Percentiles rank a stretch among this genome's conserved stretches.
phyloP scores from a whole-genome alignment of 331 rosid genomes.

The Erythrophleum ivorense region DNA sequence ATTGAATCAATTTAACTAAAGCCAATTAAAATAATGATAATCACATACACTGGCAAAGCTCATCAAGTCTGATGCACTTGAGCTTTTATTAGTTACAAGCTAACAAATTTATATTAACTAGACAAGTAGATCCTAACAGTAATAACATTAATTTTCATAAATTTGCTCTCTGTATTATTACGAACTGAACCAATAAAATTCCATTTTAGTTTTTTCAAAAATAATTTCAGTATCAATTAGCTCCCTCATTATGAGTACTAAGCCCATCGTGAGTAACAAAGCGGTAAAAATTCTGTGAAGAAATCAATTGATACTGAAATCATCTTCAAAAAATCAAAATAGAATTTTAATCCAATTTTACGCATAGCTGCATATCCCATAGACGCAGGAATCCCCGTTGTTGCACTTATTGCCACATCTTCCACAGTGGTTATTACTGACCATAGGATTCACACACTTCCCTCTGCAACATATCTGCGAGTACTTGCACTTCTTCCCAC shows the following conservation, averaged over 20 bases:
- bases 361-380: constrained; percentile 75
- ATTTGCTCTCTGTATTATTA: neutral
- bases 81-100: neutral
- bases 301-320: neutral
- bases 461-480: constrained; percentile 68
- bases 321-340: too few species aligned
- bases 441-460: constrained; percentile 55
- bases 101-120: neutral
- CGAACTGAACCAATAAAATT: neutral
- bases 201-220: too few species aligned
- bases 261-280: too few species aligned
- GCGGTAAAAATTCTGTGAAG: too few species aligned
- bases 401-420: constrained; percentile 56
- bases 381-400: constrained; percentile 50
- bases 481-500: constrained; percentile 68
- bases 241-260: too few species aligned
- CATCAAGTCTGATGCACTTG: neutral
- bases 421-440: constrained; percentile 59
- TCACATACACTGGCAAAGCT: neutral
- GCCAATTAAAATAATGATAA: neutral
- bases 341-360: neutral
- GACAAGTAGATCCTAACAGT: neutral
- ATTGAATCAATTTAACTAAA: neutral
- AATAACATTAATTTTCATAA: neutral
- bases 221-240: too few species aligned